Percentiles rank a stretch among this genome's conserved stretches.
phyloP scores from a whole-genome alignment of 306 rosid species.

The Cucumis melo region DNA sequence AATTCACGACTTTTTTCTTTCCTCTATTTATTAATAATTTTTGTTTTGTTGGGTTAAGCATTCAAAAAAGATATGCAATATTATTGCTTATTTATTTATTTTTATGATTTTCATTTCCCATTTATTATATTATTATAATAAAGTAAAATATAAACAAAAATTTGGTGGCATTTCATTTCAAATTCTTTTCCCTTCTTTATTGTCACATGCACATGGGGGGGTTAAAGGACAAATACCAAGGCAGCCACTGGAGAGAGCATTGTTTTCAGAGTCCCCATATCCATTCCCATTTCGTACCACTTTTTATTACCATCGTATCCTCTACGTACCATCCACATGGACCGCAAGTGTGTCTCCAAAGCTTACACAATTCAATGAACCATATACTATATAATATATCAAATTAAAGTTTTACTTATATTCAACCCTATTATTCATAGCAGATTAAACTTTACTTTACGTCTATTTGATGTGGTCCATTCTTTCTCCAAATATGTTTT shows the following conservation, averaged over 20 bases:
- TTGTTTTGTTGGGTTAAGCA: background rate
- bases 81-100: background rate
- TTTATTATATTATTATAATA: no score
- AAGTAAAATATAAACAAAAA: background rate
- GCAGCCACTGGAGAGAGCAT: background rate
- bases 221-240: background rate
- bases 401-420: no score
- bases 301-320: background rate
- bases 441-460: background rate
- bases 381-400: background rate
- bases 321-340: slow-evolving; percentile 1
- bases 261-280: slow-evolving; percentile 4
- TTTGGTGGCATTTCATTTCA: background rate
- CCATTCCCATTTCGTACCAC: background rate
- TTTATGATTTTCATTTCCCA: no score
- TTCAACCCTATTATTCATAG: background rate
- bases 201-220: background rate
- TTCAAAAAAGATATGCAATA: background rate
- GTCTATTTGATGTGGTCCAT: background rate
- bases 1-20: background rate
- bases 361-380: background rate
- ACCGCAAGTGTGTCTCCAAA: background rate
- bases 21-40: background rate
- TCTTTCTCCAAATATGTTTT: no score
- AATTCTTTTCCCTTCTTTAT: background rate